Conservation (phyloP, 208 protist species). For the Plasmodiophora brassicae region DNA sequence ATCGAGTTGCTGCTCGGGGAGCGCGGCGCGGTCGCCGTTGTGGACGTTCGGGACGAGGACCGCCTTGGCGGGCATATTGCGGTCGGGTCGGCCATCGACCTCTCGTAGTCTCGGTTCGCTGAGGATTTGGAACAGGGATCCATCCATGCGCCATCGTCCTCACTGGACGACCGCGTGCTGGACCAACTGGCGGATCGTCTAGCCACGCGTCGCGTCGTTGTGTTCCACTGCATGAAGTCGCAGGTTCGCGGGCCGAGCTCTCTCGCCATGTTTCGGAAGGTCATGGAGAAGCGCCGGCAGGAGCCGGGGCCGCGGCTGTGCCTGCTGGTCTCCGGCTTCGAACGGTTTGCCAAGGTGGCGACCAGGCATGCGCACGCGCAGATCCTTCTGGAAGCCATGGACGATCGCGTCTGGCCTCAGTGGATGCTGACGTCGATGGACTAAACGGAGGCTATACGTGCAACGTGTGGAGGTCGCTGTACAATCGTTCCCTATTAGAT, state of each 20-base stretch:
- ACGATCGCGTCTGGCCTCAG: no score
- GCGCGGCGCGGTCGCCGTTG: neutral
- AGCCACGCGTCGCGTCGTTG: neutral
- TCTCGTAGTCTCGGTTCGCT: no score
- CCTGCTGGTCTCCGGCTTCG: neutral
- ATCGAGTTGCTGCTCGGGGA: neutral
- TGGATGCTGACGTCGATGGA: no score
- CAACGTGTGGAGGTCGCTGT: no score
- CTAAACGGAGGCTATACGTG: no score
- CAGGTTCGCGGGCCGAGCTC: neutral
- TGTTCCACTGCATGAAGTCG: slow-evolving; percentile 26
- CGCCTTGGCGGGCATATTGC: neutral
- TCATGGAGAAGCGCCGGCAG: neutral
- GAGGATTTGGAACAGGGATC: neutral
- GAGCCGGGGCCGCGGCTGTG: neutral
- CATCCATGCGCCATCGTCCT: neutral
- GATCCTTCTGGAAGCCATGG: no score
- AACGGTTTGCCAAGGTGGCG: neutral
- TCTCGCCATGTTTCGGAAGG: neutral
- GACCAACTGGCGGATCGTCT: neutral
- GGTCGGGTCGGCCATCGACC: neutral
- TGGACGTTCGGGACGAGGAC: slow-evolving; percentile 20
- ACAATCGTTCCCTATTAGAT: no score
- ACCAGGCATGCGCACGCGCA: neutral
- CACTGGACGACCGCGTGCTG: neutral